These are phyloP conservation scores for Diutina rugosa DNA, from an alignment of 1,139 yeast species.

Conservation along the genomic window DNA sequence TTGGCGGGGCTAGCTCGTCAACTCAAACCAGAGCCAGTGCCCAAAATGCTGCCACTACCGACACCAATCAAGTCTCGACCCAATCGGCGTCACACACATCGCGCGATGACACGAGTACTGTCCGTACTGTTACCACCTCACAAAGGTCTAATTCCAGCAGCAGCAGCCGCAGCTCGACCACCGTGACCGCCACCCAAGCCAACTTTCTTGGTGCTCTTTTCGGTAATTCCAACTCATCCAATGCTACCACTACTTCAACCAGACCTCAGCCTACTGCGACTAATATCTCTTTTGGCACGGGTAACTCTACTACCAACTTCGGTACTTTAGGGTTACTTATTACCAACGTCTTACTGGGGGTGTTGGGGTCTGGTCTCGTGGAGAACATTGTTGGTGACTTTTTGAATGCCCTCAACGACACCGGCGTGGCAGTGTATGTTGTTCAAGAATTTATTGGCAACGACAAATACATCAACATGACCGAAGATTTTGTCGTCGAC, in stretches of 20 bases:
- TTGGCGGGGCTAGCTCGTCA: neutral
- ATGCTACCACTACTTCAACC: neutral
- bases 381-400: slow-evolving; percentile 14
- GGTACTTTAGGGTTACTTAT: slow-evolving; percentile 15
- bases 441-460: slow-evolving; percentile 23
- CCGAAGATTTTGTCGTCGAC: slow-evolving; percentile 17
- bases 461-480: slow-evolving; percentile 25
- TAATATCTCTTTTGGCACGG: neutral
- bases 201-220: slow-evolving; percentile 1
- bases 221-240: neutral
- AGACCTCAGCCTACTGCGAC: neutral
- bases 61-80: neutral
- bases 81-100: neutral
- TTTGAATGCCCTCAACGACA: slow-evolving; percentile 27
- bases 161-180: neutral
- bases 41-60: neutral
- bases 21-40: neutral
- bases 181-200: neutral
- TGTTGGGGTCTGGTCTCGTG: slow-evolving; percentile 19
- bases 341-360: slow-evolving; percentile 17
- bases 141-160: neutral
- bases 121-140: neutral
- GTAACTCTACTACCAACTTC: slow-evolving; percentile 4
- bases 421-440: slow-evolving; percentile 27
- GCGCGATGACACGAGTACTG: neutral